Conservation (phyloP, 148 eudicot species). For the Rhododendron ovatum region DNA sequence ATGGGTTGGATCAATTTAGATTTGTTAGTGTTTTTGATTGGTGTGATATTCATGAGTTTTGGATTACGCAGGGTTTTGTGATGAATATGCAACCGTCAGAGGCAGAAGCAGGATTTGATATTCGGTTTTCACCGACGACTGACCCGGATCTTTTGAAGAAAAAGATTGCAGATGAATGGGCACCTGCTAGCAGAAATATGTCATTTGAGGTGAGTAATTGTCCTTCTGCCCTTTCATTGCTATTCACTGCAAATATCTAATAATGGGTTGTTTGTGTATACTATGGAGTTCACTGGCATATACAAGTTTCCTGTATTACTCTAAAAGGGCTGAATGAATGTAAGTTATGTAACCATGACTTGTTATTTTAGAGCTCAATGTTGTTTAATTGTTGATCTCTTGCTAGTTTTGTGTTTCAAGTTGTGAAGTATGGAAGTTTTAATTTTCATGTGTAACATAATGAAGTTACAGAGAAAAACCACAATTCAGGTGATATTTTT, state of each 20-base stretch:
- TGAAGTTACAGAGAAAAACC: neutral
- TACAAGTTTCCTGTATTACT: too few species aligned
- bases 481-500: neutral
- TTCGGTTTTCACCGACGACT: slow-evolving; percentile 66
- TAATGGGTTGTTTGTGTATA: neutral
- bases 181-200: slow-evolving; percentile 90
- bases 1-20: neutral
- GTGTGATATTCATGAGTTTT: neutral
- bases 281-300: neutral
- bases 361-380: neutral
- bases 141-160: slow-evolving; percentile 58
- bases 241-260: neutral
- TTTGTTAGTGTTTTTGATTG: neutral
- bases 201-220: slow-evolving; percentile 51
- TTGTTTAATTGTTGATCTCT: neutral
- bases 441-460: neutral
- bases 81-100: slow-evolving; percentile 99
- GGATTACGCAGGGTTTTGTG: slow-evolving; percentile 62
- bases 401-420: neutral
- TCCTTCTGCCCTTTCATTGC: neutral
- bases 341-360: neutral
- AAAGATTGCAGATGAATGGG: slow-evolving; percentile 85
- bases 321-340: too few species aligned
- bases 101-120: slow-evolving; percentile 84
- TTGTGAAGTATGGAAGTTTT: neutral